Conservation (phyloP, 1,284 basidiomycete genomes). For the Cryptococcus hybrid region DNA sequence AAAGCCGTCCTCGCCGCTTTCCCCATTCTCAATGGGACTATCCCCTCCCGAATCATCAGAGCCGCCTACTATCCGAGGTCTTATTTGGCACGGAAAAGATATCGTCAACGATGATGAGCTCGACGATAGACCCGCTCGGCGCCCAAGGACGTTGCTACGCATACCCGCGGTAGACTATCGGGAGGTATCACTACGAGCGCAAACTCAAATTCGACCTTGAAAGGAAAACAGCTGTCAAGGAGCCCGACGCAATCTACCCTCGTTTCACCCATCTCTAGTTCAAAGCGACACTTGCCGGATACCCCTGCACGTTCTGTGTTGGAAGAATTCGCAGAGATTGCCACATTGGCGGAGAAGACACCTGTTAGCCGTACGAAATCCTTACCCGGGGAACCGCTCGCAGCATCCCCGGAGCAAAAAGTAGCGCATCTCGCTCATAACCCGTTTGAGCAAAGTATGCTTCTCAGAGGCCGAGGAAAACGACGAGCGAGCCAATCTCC, state of each 20-base stretch:
- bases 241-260: slow-evolving; percentile 39
- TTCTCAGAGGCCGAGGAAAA: slow-evolving; percentile 23
- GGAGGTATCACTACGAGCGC: not conserved
- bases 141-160: not conserved
- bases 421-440: slow-evolving; percentile 7
- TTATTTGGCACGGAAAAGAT: slow-evolving; percentile 45
- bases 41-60: slow-evolving; percentile 25
- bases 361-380: slow-evolving; percentile 27
- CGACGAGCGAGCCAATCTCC: slow-evolving; percentile 27
- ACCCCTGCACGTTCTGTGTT: slow-evolving; percentile 43
- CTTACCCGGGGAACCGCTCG: slow-evolving; percentile 21
- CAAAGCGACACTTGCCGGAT: slow-evolving; percentile 30
- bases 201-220: slow-evolving; percentile 6
- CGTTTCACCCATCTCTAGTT: slow-evolving; percentile 38
- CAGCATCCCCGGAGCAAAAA: slow-evolving; percentile 19
- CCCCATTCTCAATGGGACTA: slow-evolving; percentile 40
- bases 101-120: slow-evolving; percentile 17
- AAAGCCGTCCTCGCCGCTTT: slow-evolving; percentile 43
- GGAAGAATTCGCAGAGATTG: slow-evolving; percentile 46
- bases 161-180: not conserved
- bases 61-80: slow-evolving; percentile 40
- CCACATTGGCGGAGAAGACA: slow-evolving; percentile 36
- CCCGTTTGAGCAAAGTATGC: slow-evolving; percentile 15
- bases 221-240: too few species aligned
- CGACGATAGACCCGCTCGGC: not conserved